Base-by-base conservation (phyloP, 257 asterid species). In the Agastache rugosa region DNA sequence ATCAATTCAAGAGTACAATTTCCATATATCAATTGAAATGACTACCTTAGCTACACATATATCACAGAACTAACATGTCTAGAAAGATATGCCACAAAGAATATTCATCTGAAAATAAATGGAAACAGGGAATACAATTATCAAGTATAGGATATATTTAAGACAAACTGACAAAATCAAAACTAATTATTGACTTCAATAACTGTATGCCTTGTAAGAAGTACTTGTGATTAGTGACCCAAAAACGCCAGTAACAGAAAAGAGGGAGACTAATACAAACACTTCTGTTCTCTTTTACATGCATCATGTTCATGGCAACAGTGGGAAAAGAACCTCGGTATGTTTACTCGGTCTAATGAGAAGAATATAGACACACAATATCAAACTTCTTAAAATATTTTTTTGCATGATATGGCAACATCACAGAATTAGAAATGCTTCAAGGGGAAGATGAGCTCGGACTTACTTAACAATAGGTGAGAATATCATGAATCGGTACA, bases 321-420 rank as follows among this genome's bases (percentile, higher is more conserved):
- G 42, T 15, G 22, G 35, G 63, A 51, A 11, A 20, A 48, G 64
- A 54, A 31, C 17, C 64, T 69, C 64, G 45, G 8, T 29, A 11
- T 11, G 72, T 67, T 31, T 51, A 50, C 12, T 19, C 14, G 0
- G 23, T 69, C 17, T 19, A 62, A 37, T 7, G 39, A 69, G 8
- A 51, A 34, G 63, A 54, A 69, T 35, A 63, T 60, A 54, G 63
- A 34, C 34, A 69, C 39, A 54, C 51, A 23, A 39, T 39, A 54
- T 20, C 11, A 55, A 55, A 69, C 53, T 19, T 22, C n/a, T 35
- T 35, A 20, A 69, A 22, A 15, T 10, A 69, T 50, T 9, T 67
- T 29, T 47, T 0, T 14, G 31, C 59, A 45, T 25, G 27, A 27
- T 25, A 11, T 42, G 31, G 27, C 9, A 4, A 16, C 48, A 67